Evolutionary conservation across 441 rosid species (phyloP).

Genomic region (Arabidopsis hybrid): DNA sequence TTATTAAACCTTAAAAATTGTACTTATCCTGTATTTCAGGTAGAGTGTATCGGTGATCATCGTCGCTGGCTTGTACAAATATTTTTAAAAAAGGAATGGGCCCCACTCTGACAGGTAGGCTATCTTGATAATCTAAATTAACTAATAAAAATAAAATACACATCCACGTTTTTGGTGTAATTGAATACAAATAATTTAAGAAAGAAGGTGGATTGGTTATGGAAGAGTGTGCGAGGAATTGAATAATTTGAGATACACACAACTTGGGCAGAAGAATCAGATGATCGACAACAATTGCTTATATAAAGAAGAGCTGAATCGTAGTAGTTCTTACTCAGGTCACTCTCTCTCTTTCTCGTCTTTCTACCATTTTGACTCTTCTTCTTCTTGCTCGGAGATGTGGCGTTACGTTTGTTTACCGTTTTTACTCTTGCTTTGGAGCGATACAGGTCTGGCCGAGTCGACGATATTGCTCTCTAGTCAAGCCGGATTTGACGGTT

Average conservation of each 20-base stretch:
- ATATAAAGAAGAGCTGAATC: neutral
- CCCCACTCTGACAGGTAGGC: no score
- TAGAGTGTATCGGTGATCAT: neutral
- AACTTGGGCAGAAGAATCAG: no score
- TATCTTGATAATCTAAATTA: no score
- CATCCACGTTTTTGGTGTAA: neutral
- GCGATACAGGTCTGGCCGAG: constrained; percentile 41
- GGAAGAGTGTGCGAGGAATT: constrained; percentile 5
- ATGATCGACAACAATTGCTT: neutral
- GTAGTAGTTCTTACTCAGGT: neutral
- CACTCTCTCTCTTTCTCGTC: neutral
- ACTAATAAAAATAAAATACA: no score
- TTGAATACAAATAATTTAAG: neutral
- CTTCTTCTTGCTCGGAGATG: constrained; percentile 48
- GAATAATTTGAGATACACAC: no score
- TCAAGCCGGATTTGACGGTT: constrained; percentile 33
- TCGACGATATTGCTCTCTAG: constrained; percentile 53
- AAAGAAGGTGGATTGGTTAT: constrained; percentile 14
- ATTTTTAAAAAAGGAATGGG: no score
- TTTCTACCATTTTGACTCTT: no score
- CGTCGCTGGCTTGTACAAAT: no score
- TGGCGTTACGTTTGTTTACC: constrained; percentile 68
- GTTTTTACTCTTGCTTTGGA: constrained; percentile 50
- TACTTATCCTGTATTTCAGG: neutral
- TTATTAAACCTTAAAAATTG: no score